Evolutionary conservation across 176 grass and related monocot genomes (phyloP), one percentile per base, ranked within the genome.

Genomic region (barley (Hordeum vulgare)): DNA sequence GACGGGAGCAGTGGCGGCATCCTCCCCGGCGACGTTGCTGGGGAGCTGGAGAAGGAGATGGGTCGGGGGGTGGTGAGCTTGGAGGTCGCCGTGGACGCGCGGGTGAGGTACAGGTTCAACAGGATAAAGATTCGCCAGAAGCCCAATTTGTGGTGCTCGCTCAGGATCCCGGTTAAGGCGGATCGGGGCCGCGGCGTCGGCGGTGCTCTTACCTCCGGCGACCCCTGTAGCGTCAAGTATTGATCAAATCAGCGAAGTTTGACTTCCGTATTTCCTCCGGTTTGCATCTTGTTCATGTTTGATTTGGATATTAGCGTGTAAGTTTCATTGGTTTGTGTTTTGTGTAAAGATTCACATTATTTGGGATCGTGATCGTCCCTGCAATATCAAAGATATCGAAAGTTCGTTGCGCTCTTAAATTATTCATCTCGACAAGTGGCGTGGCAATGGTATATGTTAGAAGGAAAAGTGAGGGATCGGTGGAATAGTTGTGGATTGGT

Each of bases 201-300:
- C 54, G 78, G 83, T 63, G 14, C 8, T 33, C 1, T 65, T 27
- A 2, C 13, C 26, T 35, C 72, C 73, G 73, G 65, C 56, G 83
- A 44, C 20, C 40, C 20, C 1, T 86, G 88, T 8, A 45, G 72
- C 15, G 83, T 90, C 34, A 86, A 90, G 78, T 90, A 86, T 58
- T 82, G 65, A 45, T 58, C 29, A n/a, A 60, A 14, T 41, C n/a
- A 3, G 10, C 21, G 14, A 28, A 31, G 41, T 11, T 28, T 49
- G 40, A 72, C 39, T 27, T 59, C 11, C 17, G n/a, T 14, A 7
- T 29, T 67, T 68, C 15, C 44, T 27, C 21, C 5, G 29, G 20
- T 17, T 33, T 35, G 63, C 21, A 35, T 68, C 13, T 60, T 65
- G 2, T 17, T 37, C 2, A 15, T 10, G 14, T 34, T 62, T 31